A percentile compares a stretch with the other conserved stretches of the same genome.
These are phyloP conservation scores for Colletotrichum neosansevieriae DNA, from an alignment of 2,329 filamentous ascomycete genomes.

Conservation along the genomic window DNA sequence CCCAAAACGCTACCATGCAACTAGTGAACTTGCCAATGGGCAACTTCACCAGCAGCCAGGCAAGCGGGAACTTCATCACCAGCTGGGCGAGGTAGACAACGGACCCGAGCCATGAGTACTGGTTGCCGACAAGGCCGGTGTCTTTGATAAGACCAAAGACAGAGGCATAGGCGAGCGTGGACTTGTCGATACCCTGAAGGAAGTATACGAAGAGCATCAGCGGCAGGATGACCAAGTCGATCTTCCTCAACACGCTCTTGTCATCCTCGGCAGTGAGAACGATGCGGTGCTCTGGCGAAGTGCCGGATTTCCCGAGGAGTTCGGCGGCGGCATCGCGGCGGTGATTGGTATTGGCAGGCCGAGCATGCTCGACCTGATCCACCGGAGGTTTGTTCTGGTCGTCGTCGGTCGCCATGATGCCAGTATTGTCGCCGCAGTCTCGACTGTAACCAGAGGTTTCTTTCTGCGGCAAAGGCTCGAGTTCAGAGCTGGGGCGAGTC, in stretches of 20 bases:
- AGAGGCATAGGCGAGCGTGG: conserved; percentile 62
- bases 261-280: conserved; percentile 50
- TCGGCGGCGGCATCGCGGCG: conserved; percentile 60
- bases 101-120: conserved; percentile 72
- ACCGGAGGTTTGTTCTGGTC: conserved; percentile 28
- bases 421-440: neutral
- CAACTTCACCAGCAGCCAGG: conserved; percentile 63
- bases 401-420: conserved; percentile 27
- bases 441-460: neutral
- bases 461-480: conserved; percentile 1
- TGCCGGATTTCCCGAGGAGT: conserved; percentile 51
- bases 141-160: conserved; percentile 73
- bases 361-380: conserved; percentile 32
- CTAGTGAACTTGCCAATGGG: conserved; percentile 67
- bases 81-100: conserved; percentile 72
- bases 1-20: conserved; percentile 66
- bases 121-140: conserved; percentile 65
- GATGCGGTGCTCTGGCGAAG: conserved; percentile 45
- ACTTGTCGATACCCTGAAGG: conserved; percentile 59
- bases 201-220: conserved; percentile 71
- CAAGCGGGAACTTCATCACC: conserved; percentile 67
- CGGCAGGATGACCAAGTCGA: conserved; percentile 56
- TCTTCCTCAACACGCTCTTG: conserved; percentile 51
- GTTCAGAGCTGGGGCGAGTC: neutral
- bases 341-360: conserved; percentile 6